phyloP scores from a whole-genome alignment of 108 stramenopile species.

The Ochromonas danica region DNA sequence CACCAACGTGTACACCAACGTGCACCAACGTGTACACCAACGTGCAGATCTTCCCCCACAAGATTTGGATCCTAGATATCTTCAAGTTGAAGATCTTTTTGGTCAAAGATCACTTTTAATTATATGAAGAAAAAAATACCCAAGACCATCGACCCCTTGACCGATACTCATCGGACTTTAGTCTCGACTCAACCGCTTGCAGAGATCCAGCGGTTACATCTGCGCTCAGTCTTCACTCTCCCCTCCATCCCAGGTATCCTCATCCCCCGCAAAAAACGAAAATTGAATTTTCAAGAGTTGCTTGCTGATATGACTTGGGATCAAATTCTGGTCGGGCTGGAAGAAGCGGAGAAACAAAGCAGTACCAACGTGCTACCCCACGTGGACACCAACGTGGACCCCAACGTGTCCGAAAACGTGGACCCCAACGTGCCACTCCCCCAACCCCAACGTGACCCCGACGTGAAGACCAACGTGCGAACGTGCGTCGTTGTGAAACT shows the following conservation, averaged over 20 bases:
- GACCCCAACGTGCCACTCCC: slow-evolving; percentile 12
- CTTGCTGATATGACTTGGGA: slow-evolving; percentile 15
- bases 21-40: slow-evolving; percentile 14
- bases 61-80: slow-evolving; percentile 16
- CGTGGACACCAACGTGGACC: slow-evolving; percentile 12
- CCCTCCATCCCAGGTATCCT: slow-evolving; percentile 13
- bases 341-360: slow-evolving; percentile 15
- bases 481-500: slow-evolving; percentile 14
- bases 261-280: slow-evolving; percentile 14
- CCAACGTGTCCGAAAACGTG: slow-evolving; percentile 13
- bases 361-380: slow-evolving; percentile 13
- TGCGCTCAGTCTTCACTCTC: slow-evolving; percentile 13
- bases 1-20: slow-evolving; percentile 13
- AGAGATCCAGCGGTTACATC: slow-evolving; percentile 14
- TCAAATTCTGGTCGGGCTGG: slow-evolving; percentile 13
- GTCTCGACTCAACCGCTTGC: slow-evolving; percentile 13
- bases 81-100: slow-evolving; percentile 17
- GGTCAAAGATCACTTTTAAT: slow-evolving; percentile 17
- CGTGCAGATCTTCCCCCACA: slow-evolving; percentile 13
- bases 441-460: slow-evolving; percentile 12
- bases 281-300: slow-evolving; percentile 17
- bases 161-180: slow-evolving; percentile 15
- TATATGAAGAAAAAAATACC: slow-evolving; percentile 17
- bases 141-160: slow-evolving; percentile 13
- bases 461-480: slow-evolving; percentile 13